phyloP scores from a whole-genome alignment of 2,329 filamentous ascomycete species.

The Dothistroma septosporum region DNA sequence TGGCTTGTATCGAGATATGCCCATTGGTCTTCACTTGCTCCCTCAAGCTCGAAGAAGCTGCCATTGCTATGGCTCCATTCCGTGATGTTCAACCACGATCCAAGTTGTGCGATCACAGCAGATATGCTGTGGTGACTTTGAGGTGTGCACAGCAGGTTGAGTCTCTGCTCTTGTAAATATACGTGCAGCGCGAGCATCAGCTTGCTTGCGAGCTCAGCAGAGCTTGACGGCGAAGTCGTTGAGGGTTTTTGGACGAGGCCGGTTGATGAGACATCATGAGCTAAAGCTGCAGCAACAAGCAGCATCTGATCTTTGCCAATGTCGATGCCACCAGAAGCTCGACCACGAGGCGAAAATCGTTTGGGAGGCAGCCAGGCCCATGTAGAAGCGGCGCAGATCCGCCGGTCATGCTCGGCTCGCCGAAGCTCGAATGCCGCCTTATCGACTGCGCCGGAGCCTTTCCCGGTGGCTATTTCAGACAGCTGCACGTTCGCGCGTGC shows the following conservation, averaged over 20 bases:
- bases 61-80: slow-evolving; percentile 54
- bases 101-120: slow-evolving; percentile 75
- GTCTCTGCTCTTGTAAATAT: slow-evolving; percentile 82
- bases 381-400: slow-evolving; percentile 4
- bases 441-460: slow-evolving; percentile 1
- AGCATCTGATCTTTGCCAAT: slow-evolving; percentile 27
- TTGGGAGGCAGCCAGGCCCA: slow-evolving; percentile 25
- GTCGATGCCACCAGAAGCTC: slow-evolving; percentile 14
- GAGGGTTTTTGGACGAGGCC: not conserved
- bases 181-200: slow-evolving; percentile 70
- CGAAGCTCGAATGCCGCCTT: not conserved
- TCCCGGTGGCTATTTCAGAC: slow-evolving; percentile 24
- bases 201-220: slow-evolving; percentile 19
- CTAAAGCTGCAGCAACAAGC: slow-evolving; percentile 24
- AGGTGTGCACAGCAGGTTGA: slow-evolving; percentile 48
- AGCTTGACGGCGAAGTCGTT: not conserved
- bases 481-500: slow-evolving; percentile 27
- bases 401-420: not conserved
- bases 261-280: slow-evolving; percentile 22
- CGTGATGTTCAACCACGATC: slow-evolving; percentile 73
- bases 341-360: not conserved
- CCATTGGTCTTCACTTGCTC: slow-evolving; percentile 51
- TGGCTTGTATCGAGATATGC: slow-evolving; percentile 27
- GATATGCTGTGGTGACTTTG: slow-evolving; percentile 44
- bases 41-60: slow-evolving; percentile 59